Evolutionary conservation across 352 stramenopile species (phyloP).

Genomic region (Phytophthora colocasiae): DNA sequence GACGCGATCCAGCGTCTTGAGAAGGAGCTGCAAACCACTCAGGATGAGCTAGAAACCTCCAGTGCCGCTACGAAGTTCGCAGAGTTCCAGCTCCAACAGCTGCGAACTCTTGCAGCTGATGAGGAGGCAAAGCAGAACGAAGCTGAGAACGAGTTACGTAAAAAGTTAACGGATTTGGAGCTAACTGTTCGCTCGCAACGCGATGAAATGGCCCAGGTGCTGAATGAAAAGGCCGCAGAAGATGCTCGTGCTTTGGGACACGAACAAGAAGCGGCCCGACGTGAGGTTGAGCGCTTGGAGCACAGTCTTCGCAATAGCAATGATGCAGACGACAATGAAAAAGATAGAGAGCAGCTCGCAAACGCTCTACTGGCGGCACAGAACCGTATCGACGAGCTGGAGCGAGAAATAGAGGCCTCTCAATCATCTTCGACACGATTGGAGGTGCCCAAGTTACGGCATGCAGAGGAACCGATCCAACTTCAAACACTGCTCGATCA

Average conservation of each 20-base stretch:
- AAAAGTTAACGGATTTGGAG: slow-evolving; percentile 34
- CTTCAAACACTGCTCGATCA: slow-evolving; percentile 59
- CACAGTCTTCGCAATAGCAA: slow-evolving; percentile 28
- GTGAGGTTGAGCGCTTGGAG: slow-evolving; percentile 39
- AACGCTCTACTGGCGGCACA: slow-evolving; percentile 40
- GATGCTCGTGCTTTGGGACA: slow-evolving; percentile 34
- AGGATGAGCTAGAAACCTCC: slow-evolving; percentile 85
- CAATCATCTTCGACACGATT: neutral
- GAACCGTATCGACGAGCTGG: slow-evolving; percentile 53
- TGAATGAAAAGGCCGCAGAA: slow-evolving; percentile 40
- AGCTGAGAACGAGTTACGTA: slow-evolving; percentile 30
- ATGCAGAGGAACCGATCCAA: slow-evolving; percentile 27
- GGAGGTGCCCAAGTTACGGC: slow-evolving; percentile 2
- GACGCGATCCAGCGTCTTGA: slow-evolving; percentile 76
- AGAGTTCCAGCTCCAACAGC: slow-evolving; percentile 81
- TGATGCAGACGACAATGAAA: slow-evolving; percentile 27
- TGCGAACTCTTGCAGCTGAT: slow-evolving; percentile 60
- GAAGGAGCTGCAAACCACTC: slow-evolving; percentile 60
- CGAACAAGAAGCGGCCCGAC: slow-evolving; percentile 33
- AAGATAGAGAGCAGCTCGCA: slow-evolving; percentile 38
- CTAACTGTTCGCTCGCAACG: slow-evolving; percentile 38
- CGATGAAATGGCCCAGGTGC: slow-evolving; percentile 28
- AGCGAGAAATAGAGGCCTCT: slow-evolving; percentile 37
- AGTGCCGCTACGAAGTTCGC: slow-evolving; percentile 82
- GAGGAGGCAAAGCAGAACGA: slow-evolving; percentile 54